Evolutionary conservation across 345 rosid species (phyloP).

Genomic region (Bruguiera parviflora): DNA sequence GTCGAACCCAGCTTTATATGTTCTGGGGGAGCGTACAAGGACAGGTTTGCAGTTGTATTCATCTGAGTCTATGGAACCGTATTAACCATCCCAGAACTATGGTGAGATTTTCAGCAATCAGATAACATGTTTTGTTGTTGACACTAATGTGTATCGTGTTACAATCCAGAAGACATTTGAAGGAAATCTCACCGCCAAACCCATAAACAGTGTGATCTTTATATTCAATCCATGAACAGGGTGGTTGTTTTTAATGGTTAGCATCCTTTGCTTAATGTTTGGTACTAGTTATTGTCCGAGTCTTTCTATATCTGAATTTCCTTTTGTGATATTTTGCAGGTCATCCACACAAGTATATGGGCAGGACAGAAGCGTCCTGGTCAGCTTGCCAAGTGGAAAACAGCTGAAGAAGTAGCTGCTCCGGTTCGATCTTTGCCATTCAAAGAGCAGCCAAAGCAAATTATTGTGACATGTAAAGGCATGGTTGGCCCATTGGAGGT

Average conservation of each 20-base stretch:
- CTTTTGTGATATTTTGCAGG: slow-evolving; percentile 40
- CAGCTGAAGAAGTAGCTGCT: slow-evolving; percentile 99
- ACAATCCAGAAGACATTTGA: slow-evolving; percentile 99
- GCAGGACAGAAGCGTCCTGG: slow-evolving; percentile 99
- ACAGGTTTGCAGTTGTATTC: slow-evolving; percentile 98
- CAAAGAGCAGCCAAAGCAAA: slow-evolving; percentile 98
- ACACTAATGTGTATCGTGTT: slow-evolving; percentile 96
- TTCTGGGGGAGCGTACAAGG: slow-evolving; percentile 93
- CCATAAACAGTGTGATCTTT: slow-evolving; percentile 93
- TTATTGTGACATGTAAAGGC: slow-evolving; percentile 95
- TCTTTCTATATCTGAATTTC: slow-evolving; percentile 17
- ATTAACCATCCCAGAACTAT: slow-evolving; percentile 94
- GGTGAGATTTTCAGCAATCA: slow-evolving; percentile 99
- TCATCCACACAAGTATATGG: slow-evolving; percentile 97
- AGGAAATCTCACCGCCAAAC: slow-evolving; percentile 98
- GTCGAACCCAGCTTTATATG: slow-evolving; percentile 98
- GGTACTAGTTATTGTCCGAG: background rate
- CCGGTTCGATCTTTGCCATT: slow-evolving; percentile 97
- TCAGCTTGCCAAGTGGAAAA: slow-evolving; percentile 97
- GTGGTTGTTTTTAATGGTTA: slow-evolving; percentile 86
- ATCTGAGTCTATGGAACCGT: slow-evolving; percentile 98
- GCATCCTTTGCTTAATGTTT: slow-evolving; percentile 5
- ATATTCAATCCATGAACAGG: slow-evolving; percentile 98
- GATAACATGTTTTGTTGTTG: slow-evolving; percentile 98
- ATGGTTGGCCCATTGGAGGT: slow-evolving; percentile 98